Evolutionary conservation across 306 rosid genomes (phyloP).

Genomic region (Vachellia collinsii): DNA sequence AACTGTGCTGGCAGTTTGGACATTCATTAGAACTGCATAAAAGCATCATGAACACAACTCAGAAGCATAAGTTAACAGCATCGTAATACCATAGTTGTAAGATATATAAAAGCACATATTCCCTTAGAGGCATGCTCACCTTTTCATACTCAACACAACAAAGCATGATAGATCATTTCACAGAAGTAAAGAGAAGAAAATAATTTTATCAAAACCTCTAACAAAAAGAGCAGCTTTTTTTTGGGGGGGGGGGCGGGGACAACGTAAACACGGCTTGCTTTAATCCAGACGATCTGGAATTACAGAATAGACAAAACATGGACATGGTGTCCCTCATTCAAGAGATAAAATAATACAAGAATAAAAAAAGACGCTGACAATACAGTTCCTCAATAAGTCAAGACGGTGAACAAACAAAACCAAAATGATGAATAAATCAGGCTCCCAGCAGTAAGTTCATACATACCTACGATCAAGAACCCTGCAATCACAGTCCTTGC

Average conservation of each 20-base stretch:
- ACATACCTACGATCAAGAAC: slow-evolving; percentile 77
- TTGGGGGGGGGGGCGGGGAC: too few species aligned
- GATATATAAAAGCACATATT: not conserved
- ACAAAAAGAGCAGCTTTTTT: slow-evolving; percentile 1
- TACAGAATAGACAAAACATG: slow-evolving; percentile 1
- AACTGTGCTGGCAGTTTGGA: slow-evolving; percentile 68
- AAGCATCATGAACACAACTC: slow-evolving; percentile 24
- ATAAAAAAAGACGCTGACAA: not conserved
- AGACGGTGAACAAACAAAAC: slow-evolving; percentile 2
- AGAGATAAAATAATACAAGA: not conserved
- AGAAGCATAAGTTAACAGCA: slow-evolving; percentile 26
- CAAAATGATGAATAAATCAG: not conserved
- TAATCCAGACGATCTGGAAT: not conserved
- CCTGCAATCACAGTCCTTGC: slow-evolving; percentile 95
- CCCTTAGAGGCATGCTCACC: not conserved
- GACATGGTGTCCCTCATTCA: not conserved
- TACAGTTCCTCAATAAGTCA: not conserved
- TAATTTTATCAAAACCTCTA: slow-evolving; percentile 2
- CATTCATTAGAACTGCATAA: slow-evolving; percentile 65
- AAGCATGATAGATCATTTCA: slow-evolving; percentile 14
- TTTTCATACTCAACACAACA: not conserved
- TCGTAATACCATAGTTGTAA: not conserved
- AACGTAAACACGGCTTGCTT: not conserved
- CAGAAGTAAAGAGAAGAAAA: not conserved
- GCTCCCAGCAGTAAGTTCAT: not conserved